phyloP scores from a whole-genome alignment of 164 flowering plant genomes.

The Magnolia changhungtana region DNA sequence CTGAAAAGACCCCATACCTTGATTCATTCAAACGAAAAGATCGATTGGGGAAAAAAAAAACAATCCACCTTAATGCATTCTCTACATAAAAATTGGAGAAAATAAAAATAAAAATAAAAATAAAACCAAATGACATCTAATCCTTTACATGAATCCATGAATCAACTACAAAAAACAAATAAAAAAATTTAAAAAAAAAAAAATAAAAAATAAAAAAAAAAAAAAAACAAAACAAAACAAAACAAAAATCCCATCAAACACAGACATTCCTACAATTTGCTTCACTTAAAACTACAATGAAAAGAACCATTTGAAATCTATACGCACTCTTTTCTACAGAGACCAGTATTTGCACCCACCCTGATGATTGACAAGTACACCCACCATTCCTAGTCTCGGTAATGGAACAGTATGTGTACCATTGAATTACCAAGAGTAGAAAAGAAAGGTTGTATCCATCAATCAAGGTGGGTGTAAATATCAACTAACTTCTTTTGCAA shows the following conservation, averaged over 20 bases:
- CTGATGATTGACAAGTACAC: background rate
- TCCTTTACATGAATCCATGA: background rate
- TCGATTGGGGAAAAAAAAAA: no score
- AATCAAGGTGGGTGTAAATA: background rate
- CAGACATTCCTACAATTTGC: slow-evolving; percentile 1
- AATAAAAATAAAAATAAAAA: no score
- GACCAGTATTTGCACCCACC: background rate
- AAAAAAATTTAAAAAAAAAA: background rate
- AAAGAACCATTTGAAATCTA: background rate
- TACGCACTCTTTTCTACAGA: no score
- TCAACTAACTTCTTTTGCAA: background rate
- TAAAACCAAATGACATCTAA: background rate
- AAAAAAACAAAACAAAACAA: background rate
- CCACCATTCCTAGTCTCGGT: background rate
- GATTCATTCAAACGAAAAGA: no score
- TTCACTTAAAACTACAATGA: background rate
- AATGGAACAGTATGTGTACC: background rate
- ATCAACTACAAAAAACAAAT: background rate
- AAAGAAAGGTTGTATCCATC: background rate
- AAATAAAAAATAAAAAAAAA: background rate
- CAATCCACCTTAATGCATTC: no score
- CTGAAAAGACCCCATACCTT: no score
- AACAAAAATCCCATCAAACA: background rate
- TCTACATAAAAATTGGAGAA: no score
- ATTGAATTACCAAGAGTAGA: background rate